Conservation (phyloP, 306 rosid species). For the Vigna angularis region DNA sequence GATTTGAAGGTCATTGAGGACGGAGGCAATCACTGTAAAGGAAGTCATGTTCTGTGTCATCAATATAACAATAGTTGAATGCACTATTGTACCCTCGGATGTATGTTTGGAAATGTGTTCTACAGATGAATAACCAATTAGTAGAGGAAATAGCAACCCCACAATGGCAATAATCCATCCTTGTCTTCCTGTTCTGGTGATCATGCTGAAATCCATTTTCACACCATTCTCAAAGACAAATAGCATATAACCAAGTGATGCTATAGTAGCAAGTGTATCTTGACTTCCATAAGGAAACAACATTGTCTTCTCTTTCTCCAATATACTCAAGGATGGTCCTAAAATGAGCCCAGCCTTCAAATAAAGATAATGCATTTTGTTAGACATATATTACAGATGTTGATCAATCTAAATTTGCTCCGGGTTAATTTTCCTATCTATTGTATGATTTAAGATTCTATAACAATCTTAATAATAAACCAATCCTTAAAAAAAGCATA, state of each 20-base stretch:
- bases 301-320: background rate
- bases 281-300: slow-evolving; percentile 53
- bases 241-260: slow-evolving; percentile 49
- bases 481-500: background rate
- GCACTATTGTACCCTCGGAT: background rate
- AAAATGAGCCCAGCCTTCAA: slow-evolving; percentile 55
- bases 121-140: background rate
- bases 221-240: slow-evolving; percentile 53
- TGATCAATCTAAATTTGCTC: background rate
- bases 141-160: slow-evolving; percentile 15
- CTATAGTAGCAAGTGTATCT: slow-evolving; percentile 48
- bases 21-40: slow-evolving; percentile 46
- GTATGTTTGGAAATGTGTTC: background rate
- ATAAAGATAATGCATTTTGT: background rate
- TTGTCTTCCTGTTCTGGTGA: slow-evolving; percentile 48
- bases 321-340: slow-evolving; percentile 42
- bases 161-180: slow-evolving; percentile 36
- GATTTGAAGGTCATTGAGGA: slow-evolving; percentile 50
- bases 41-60: slow-evolving; percentile 44
- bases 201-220: slow-evolving; percentile 56
- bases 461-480: background rate
- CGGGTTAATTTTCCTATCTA: background rate
- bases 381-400: background rate
- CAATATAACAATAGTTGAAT: background rate
- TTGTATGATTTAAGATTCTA: background rate